Evolutionary conservation across 2,329 filamentous ascomycete genomes (phyloP), one percentile per base, ranked within the genome.

Genomic region (Paecilomyces niveus): DNA sequence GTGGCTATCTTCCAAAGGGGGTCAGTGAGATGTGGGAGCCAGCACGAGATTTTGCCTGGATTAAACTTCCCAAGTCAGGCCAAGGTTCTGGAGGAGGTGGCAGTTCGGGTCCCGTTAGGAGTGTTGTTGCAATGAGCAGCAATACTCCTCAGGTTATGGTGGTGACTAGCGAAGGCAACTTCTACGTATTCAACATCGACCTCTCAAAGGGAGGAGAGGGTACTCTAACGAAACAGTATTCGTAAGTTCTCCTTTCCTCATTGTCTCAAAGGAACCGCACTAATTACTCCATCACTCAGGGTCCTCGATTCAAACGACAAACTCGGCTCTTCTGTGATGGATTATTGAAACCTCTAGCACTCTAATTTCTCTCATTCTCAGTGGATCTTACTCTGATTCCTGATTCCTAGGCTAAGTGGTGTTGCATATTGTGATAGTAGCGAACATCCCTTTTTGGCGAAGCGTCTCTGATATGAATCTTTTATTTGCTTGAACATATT

Each of bases 1-100:
- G 92, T 3, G 92, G 90, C 0, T 99, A 99, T 71, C 80, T 99
- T 1, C 94, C 94, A 0, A 89, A 89, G 68, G 93, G 92, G 1
- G 92, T 99, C 3, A 93, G 93, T 1, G 93, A 97, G 75, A 97
- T 97, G 83, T 97, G 92, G 92, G 94, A 99, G 68, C 94, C 94
- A 0, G 80, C 89, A 60, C 85, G 94, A 57, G 94, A 99, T 74
- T 99, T 99, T 76, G 94, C 94, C 1, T 97, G 90, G 81, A 92
- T 97, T 69, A 96, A 94, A 72, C 85, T 99, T 54, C 93, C 93
- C 13, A 90, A 89, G 69, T 58, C 74, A 45, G 67, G 78, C 67
- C 68, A 72, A n/a, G 72, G 67, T 52, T 68, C 58, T 62, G 74
- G 70, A 6, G 68, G 66, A 8, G 68, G 66, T 32, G 75, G 75